Conservation (phyloP, 805 yeast genomes). For the Yamadazyma akitaensis region DNA sequence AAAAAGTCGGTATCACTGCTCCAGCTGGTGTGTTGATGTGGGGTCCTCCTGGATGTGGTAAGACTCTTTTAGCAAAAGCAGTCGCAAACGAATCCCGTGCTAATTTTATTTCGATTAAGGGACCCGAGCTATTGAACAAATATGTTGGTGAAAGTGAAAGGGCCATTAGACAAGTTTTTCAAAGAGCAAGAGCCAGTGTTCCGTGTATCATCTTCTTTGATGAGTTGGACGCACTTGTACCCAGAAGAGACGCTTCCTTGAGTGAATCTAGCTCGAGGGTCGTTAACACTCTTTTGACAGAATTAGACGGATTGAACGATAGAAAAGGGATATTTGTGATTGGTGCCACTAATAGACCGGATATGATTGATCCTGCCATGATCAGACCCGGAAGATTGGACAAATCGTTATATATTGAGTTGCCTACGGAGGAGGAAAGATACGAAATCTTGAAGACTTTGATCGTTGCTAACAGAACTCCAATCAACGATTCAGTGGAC, state of each 20-base stretch:
- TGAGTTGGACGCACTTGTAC: conserved; percentile 94
- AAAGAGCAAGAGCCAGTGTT: conserved; percentile 85
- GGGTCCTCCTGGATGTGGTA: conserved; percentile 99
- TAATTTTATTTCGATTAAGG: conserved; percentile 91
- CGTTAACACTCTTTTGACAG: conserved; percentile 91
- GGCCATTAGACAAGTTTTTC: conserved; percentile 89
- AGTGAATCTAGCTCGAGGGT: conserved; percentile 91
- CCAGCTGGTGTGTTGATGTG: conserved; percentile 96
- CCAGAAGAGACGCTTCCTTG: conserved; percentile 83
- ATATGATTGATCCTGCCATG: conserved; percentile 98
- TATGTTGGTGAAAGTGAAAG: conserved; percentile 96
- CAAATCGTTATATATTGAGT: conserved; percentile 85
- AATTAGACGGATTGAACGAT: conserved; percentile 90
- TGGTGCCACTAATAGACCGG: conserved; percentile 97
- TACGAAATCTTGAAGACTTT: conserved; percentile 78
- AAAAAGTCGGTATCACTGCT: conserved; percentile 88
- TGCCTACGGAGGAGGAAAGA: conserved; percentile 78
- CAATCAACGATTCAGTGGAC: conserved; percentile 62
- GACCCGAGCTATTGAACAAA: conserved; percentile 91
- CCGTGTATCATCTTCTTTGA: conserved; percentile 96
- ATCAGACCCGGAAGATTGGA: conserved; percentile 94
- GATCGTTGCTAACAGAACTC: conserved; percentile 69
- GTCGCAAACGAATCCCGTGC: conserved; percentile 97
- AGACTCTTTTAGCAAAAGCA: conserved; percentile 92
- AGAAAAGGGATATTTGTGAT: conserved; percentile 90